Evolutionary conservation across 768 basidiomycete species (phyloP).

Genomic region (Trametes sanguinea): DNA sequence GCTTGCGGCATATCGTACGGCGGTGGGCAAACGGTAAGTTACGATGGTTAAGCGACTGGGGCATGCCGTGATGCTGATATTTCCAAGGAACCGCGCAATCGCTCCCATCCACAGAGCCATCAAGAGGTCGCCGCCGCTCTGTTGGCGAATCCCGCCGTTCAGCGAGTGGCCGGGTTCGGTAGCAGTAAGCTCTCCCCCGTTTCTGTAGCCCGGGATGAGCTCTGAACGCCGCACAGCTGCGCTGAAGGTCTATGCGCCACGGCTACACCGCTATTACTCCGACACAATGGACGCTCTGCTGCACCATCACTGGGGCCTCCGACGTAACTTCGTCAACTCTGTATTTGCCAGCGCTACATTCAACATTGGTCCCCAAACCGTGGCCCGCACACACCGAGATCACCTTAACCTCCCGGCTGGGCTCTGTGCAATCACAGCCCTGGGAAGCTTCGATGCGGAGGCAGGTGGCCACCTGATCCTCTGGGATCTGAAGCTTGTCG

Average conservation of each 20-base stretch:
- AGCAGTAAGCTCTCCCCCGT: not conserved
- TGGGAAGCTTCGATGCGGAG: slow-evolving; percentile 32
- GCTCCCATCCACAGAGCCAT: not conserved
- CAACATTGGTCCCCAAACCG: slow-evolving; percentile 32
- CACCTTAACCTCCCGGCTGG: slow-evolving; percentile 35
- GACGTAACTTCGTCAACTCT: slow-evolving; percentile 30
- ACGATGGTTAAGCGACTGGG: not conserved
- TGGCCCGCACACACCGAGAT: slow-evolving; percentile 31
- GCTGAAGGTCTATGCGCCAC: not conserved
- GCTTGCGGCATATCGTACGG: slow-evolving; percentile 32
- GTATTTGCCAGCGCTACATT: slow-evolving; percentile 33
- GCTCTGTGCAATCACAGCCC: slow-evolving; percentile 35
- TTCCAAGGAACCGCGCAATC: not conserved
- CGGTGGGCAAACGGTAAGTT: slow-evolving; percentile 29
- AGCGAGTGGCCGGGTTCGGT: not conserved
- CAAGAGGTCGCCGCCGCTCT: not conserved
- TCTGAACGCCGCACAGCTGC: not conserved
- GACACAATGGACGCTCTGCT: not conserved
- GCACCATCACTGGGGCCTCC: not conserved
- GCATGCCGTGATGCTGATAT: not conserved
- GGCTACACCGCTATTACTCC: not conserved
- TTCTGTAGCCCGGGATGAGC: not conserved
- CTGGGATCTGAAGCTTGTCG: slow-evolving; percentile 29
- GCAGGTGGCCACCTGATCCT: slow-evolving; percentile 38
- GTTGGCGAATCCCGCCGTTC: not conserved